Percentiles rank a stretch among this genome's conserved stretches.
These are phyloP conservation scores for Macadamia integrifolia DNA, from an alignment of 164 flowering plant species.

Conservation along the genomic window DNA sequence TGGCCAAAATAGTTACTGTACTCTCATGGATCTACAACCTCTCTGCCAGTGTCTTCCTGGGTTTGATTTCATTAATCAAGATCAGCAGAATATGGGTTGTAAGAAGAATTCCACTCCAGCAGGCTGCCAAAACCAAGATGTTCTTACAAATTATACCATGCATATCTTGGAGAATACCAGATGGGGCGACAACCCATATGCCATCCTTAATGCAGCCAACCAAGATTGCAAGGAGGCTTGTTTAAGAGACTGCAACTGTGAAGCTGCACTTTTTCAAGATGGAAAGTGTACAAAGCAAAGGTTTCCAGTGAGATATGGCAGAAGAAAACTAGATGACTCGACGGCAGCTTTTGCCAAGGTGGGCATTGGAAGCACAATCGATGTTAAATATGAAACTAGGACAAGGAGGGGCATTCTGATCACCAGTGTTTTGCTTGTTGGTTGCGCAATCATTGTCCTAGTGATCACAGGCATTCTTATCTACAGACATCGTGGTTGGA, in stretches of 20 bases:
- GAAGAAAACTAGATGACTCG: not conserved
- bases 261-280: not conserved
- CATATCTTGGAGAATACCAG: not conserved
- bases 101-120: not conserved
- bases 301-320: not conserved
- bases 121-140: not conserved
- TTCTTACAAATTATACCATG: not conserved
- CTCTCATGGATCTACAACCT: not conserved
- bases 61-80: not conserved
- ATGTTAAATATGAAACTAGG: not conserved
- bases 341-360: not conserved
- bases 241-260: conserved; percentile 2
- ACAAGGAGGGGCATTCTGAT: not conserved
- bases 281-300: not conserved
- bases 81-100: not conserved
- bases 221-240: not conserved
- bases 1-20: conserved; percentile 11
- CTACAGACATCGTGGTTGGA: not conserved
- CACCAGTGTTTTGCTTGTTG: not conserved
- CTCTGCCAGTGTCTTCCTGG: conserved; percentile 17
- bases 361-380: not conserved
- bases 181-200: not conserved
- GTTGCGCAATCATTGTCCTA: conserved; percentile 1
- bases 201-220: not conserved
- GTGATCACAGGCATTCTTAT: conserved; percentile 4